phyloP scores from a whole-genome alignment of 169 alveolate species.

The Fabrea salina region DNA sequence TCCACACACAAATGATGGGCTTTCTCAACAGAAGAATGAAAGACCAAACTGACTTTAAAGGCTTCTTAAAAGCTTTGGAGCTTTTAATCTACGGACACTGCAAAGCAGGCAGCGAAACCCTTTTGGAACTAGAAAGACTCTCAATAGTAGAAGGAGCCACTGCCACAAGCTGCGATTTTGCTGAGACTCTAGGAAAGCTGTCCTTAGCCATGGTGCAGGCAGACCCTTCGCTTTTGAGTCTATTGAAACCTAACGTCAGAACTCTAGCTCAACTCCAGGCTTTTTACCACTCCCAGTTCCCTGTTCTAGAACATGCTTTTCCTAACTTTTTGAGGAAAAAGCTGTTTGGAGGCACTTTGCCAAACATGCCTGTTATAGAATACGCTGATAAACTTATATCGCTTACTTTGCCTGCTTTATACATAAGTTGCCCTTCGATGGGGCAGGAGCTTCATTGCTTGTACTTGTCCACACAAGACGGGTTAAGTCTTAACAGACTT shows the following conservation, averaged over 20 bases:
- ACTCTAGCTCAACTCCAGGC: neutral
- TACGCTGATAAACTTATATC: neutral
- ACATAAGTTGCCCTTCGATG: neutral
- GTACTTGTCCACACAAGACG: slow-evolving; percentile 5
- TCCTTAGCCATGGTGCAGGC: neutral
- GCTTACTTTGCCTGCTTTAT: neutral
- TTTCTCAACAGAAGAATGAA: neutral
- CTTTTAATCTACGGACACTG: neutral
- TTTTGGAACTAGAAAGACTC: neutral
- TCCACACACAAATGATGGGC: too few relatives aligned
- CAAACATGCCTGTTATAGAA: neutral
- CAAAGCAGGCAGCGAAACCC: neutral
- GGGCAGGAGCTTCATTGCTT: neutral
- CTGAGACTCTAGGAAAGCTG: neutral
- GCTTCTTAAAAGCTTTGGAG: neutral
- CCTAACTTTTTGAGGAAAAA: neutral
- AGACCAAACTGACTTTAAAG: neutral
- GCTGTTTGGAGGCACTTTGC: neutral
- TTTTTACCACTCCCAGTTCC: neutral
- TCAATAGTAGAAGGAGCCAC: neutral
- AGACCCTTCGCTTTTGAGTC: neutral
- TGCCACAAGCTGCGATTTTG: neutral
- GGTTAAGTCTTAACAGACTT: slow-evolving; percentile 15
- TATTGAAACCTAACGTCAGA: neutral
- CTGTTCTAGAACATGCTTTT: neutral